These are phyloP conservation scores for Diplodia intermedia DNA, from an alignment of 2,329 filamentous ascomycete species.

Conservation along the genomic window DNA sequence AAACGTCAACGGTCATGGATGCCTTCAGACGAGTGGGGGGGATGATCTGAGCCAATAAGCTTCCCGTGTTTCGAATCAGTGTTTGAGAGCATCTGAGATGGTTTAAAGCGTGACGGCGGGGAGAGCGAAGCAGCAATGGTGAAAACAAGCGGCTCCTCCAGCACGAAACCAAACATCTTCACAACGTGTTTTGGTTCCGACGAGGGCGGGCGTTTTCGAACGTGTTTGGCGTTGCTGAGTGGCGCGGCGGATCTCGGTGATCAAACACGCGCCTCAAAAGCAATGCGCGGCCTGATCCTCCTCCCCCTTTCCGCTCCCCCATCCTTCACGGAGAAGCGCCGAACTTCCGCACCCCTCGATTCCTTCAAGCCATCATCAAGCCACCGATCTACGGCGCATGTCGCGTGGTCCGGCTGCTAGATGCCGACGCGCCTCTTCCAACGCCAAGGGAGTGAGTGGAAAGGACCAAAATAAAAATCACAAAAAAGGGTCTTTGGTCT, in stretches of 20 bases:
- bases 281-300: not conserved
- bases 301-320: not conserved
- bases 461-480: not conserved
- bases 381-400: conserved; percentile 20
- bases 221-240: conserved; percentile 13
- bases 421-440: conserved; percentile 15
- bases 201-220: not conserved
- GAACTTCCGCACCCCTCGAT: conserved; percentile 1
- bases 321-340: conserved; percentile 22
- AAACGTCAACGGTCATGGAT: not conserved
- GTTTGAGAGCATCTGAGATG: not conserved
- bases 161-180: not conserved
- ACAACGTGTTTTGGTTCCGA: not conserved
- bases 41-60: not conserved
- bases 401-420: not conserved
- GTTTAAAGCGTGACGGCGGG: not conserved
- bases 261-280: conserved; percentile 21
- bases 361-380: conserved; percentile 11
- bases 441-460: not conserved
- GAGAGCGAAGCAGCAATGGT: not conserved
- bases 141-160: not conserved
- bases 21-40: conserved; percentile 9
- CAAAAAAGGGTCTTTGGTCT: conserved; percentile 5
- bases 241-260: conserved; percentile 30
- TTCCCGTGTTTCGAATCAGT: conserved; percentile 5